Conservation (phyloP, 495 filamentous ascomycete genomes). For the Aspergillus funiculosus region DNA sequence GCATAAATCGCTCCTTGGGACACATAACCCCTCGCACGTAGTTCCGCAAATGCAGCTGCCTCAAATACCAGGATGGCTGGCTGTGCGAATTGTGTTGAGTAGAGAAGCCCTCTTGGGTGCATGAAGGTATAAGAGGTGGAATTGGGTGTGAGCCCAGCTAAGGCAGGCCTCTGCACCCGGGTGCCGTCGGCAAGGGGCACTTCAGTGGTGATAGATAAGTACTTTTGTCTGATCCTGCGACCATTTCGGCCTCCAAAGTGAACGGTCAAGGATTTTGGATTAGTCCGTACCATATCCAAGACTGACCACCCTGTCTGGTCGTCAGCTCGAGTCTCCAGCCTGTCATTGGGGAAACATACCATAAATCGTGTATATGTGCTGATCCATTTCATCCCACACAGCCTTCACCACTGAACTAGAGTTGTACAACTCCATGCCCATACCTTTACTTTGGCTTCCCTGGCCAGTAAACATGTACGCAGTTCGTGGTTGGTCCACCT, state of each 20-base stretch:
- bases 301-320: conserved; percentile 29
- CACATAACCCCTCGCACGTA: conserved; percentile 27
- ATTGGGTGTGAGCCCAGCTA: conserved; percentile 20
- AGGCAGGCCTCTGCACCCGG: conserved; percentile 10
- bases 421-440: conserved; percentile 41
- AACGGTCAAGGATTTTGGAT: conserved; percentile 37
- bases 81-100: conserved; percentile 39
- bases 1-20: conserved; percentile 26
- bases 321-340: not conserved
- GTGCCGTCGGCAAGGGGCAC: conserved; percentile 12
- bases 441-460: conserved; percentile 34
- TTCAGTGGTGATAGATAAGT: conserved; percentile 26
- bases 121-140: conserved; percentile 32
- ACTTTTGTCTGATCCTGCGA: conserved; percentile 31
- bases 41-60: conserved; percentile 28
- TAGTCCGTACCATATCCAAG: conserved; percentile 32
- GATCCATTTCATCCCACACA: conserved; percentile 39
- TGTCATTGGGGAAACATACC: conserved; percentile 20
- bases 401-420: conserved; percentile 25
- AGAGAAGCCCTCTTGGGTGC: conserved; percentile 30
- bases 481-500: conserved; percentile 31
- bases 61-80: conserved; percentile 36
- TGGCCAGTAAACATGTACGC: conserved; percentile 44
- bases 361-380: conserved; percentile 29
- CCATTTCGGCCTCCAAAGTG: conserved; percentile 38